A percentile compares a stretch with the other conserved stretches of the same genome.
Evolutionary conservation across 306 rosid species (phyloP).

Genomic region (Glycine tomentella): DNA sequence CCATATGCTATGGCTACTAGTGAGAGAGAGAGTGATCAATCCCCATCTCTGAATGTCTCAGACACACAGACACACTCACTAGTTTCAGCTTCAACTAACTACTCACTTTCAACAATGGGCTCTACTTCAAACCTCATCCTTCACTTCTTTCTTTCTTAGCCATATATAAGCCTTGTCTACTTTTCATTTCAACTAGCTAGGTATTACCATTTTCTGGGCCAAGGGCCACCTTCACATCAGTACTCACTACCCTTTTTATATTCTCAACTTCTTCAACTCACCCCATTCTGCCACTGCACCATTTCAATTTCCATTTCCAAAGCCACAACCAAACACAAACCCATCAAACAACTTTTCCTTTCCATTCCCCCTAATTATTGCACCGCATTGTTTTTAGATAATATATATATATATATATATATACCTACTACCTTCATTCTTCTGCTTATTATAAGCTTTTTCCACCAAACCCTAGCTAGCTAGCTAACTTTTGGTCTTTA

Average conservation of each 20-base stretch:
- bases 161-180: slow-evolving; percentile 51
- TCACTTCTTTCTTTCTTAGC: slow-evolving; percentile 42
- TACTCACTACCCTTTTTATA: not conserved
- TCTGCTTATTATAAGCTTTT: slow-evolving; percentile 10
- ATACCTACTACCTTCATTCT: slow-evolving; percentile 24
- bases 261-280: slow-evolving; percentile 36
- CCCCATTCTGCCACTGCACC: slow-evolving; percentile 24
- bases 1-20: slow-evolving; percentile 23
- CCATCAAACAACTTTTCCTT: slow-evolving; percentile 31
- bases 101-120: slow-evolving; percentile 38
- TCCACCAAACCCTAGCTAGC: slow-evolving; percentile 43
- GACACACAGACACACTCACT: slow-evolving; percentile 50
- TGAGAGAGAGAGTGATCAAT: slow-evolving; percentile 56
- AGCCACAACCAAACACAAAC: not conserved
- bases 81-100: slow-evolving; percentile 43
- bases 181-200: slow-evolving; percentile 35
- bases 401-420: not conserved
- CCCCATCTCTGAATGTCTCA: slow-evolving; percentile 71
- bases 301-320: not conserved
- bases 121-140: not conserved
- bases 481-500: not conserved
- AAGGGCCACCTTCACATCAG: slow-evolving; percentile 6
- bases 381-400: not conserved
- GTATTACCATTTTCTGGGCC: slow-evolving; percentile 35
- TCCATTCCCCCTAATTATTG: slow-evolving; percentile 3